Conservation (phyloP, 2,329 filamentous ascomycete species). For the Cercospora sp. region DNA sequence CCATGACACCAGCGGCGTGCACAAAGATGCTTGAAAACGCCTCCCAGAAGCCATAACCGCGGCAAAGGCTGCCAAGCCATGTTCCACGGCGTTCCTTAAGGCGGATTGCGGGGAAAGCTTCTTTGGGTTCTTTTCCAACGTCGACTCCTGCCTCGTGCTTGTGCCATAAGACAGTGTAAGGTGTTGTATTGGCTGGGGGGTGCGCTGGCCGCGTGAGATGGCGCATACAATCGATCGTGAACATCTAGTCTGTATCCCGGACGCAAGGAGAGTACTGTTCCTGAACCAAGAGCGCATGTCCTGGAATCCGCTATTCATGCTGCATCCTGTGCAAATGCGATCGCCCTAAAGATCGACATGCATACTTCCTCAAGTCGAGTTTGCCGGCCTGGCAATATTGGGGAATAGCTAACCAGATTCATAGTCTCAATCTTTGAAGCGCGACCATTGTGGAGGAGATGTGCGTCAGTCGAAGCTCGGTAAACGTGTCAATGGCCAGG, state of each 20-base stretch:
- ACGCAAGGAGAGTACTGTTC: not conserved
- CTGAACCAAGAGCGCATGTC: not conserved
- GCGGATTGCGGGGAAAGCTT: not conserved
- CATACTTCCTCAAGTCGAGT: not conserved
- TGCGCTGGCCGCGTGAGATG: not conserved
- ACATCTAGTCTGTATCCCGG: not conserved
- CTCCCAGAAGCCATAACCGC: not conserved
- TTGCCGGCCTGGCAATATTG: not conserved
- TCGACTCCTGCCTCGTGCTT: not conserved
- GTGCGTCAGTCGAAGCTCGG: not conserved
- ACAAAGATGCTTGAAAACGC: not conserved
- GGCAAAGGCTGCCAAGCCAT: not conserved
- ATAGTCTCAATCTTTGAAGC: not conserved
- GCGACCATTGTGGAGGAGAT: not conserved
- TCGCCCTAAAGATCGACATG: not conserved
- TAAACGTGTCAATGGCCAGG: not conserved
- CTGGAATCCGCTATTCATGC: not conserved
- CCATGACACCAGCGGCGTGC: not conserved
- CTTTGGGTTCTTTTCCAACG: not conserved
- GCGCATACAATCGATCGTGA: not conserved
- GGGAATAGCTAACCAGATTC: not conserved
- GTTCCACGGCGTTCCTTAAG: not conserved
- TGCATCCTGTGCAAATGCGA: not conserved
- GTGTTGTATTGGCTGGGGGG: not conserved
- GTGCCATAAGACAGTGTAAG: not conserved